Conservation (phyloP, 305 asterid genomes). For the Fraxinus angustifolia region DNA sequence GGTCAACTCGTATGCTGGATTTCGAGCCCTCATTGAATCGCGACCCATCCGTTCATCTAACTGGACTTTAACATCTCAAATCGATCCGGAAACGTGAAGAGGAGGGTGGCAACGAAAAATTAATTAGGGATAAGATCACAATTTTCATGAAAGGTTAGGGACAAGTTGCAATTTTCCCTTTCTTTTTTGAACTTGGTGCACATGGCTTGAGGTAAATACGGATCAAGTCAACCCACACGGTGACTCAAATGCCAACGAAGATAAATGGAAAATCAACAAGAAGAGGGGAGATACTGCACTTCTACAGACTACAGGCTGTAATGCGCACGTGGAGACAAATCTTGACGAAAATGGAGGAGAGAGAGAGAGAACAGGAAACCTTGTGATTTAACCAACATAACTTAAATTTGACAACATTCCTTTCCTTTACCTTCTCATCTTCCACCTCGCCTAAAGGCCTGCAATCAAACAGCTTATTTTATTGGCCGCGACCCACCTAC, state of each 20-base stretch:
- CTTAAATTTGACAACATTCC: constrained; percentile 1
- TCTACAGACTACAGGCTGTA: background rate
- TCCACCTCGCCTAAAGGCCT: background rate
- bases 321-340: background rate
- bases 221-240: background rate
- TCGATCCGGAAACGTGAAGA: background rate
- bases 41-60: background rate
- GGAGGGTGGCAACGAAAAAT: background rate
- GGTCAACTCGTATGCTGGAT: background rate
- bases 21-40: background rate
- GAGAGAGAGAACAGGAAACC: background rate
- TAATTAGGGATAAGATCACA: background rate
- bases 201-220: background rate
- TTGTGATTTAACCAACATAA: background rate
- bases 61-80: background rate
- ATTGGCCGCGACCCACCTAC: constrained; percentile 25
- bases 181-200: background rate
- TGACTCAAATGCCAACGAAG: background rate
- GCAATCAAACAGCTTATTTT: constrained; percentile 22
- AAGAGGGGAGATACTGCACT: background rate
- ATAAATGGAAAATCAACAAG: background rate
- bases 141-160: background rate
- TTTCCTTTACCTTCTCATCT: constrained; percentile 17
- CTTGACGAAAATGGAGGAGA: background rate
- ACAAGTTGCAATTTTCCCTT: background rate